Evolutionary conservation across 2,329 filamentous ascomycete genomes (phyloP), one percentile per base, ranked within the genome.

Genomic region (Alternaria viburni): DNA sequence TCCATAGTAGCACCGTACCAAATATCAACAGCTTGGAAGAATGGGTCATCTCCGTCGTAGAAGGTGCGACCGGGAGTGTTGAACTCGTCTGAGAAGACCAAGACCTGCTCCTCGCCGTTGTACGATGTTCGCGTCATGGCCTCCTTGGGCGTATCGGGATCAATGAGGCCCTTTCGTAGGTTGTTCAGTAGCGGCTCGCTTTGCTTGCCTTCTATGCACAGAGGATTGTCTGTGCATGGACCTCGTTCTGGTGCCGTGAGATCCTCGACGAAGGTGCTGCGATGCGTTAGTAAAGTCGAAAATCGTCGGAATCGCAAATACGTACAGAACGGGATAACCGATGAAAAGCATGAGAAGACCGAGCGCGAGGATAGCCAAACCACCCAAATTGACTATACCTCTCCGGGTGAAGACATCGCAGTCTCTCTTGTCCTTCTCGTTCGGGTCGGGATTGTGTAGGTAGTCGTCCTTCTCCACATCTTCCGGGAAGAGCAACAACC

Each of bases 61-160:
- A 92, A 92, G 4, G 89, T 90, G 52, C 90, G 85, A 17, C 89
- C 89, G 52, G 86, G 84, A 3, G 79, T 85, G 66, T 91, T 91
- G 78, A 92, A 92, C 72, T 92, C 90, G 73, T 92, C 90, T 4
- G 89, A 91, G 72, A 90, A 91, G 83, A 90, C 89, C 36, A 92
- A 81, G 36, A 87, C 85, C 79, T 89, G 85, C 17, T 85, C 86
- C 60, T 86, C 87, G 11, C 90, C 90, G 70, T 90, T 84, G 21
- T 81, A 79, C 3, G 85, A 81, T 52, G 76, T 90, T 69, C 88
- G 88, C 6, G 83, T 85, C 76, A 82, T 84, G 13, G 82, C 88
- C 6, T 82, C 84, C 19, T 83, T 69, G 2, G 90, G 90, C 3
- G 90, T 92, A 70, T 90, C 87, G 1, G 89, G 89, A 72, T 92